Evolutionary conservation across 2,329 filamentous ascomycete genomes (phyloP), one percentile per base, ranked within the genome.

Genomic region (Alternaria metachromatica): DNA sequence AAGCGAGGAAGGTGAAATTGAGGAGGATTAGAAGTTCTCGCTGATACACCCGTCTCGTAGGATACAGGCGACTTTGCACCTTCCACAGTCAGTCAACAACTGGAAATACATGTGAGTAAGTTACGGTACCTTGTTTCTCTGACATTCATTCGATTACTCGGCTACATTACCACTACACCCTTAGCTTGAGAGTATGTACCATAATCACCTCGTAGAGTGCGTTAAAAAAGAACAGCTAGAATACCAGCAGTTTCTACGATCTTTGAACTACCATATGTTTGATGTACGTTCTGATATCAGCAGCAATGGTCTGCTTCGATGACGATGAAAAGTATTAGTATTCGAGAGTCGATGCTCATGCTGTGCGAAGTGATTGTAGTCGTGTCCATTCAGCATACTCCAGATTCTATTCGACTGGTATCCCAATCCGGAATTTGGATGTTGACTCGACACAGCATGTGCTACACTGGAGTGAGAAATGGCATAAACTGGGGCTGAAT

Each of bases 1-100:
- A 57, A 97, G 94, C 76, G 96, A 99, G 82, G 96, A 99, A 81
- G 96, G 96, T 56, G 96, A 99, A 83, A 98, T 99, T 73, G 96
- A 97, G 81, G 94, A 98, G 84, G 80, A 84, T 63, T 84, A 82
- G 70, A 57, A 58, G 53, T 64, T 54, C 62, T 61, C 46, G 23
- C 28, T 58, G 26, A 18, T 55, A 41, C 49, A 55, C 30, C 55
- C 20, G 54, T 62, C 55, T 26, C 55, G 55, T n/a, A 49, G 55
- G 55, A 46, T 26, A 30, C 44, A 44, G 55, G 15, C 54, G 11
- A 25, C 13, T 12, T 10, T 33, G 28, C 7, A 20, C 21, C 55
- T 26, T 21, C 15, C 6, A n/a, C 23, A 26, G 51, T 5, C 51
- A 43, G 41, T 49, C 12, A 45, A 37, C n/a, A 33, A 46, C 37